These are phyloP conservation scores for Graphilbum sp. DNA, from an alignment of 2,329 filamentous ascomycete species.

Conservation along the genomic window DNA sequence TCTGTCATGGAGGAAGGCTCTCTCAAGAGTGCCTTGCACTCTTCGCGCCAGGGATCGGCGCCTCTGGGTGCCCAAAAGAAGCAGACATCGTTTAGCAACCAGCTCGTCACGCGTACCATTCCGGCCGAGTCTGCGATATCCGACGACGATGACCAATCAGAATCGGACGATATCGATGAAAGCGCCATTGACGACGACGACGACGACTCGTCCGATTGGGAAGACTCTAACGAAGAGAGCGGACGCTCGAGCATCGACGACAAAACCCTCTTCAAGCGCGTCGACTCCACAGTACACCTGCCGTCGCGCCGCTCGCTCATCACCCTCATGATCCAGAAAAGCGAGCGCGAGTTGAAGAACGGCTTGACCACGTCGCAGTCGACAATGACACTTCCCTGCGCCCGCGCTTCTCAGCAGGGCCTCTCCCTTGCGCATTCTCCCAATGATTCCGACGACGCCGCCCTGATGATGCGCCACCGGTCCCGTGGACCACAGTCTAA, in stretches of 20 bases:
- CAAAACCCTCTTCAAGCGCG: slow-evolving; percentile 68
- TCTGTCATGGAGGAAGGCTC: slow-evolving; percentile 58
- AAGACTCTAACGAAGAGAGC: slow-evolving; percentile 62
- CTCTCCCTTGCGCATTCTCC: slow-evolving; percentile 31
- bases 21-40: slow-evolving; percentile 36
- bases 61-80: slow-evolving; percentile 42
- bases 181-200: slow-evolving; percentile 73
- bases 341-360: slow-evolving; percentile 54
- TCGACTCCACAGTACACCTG: slow-evolving; percentile 74
- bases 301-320: slow-evolving; percentile 77
- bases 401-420: slow-evolving; percentile 31
- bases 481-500: slow-evolving; percentile 33
- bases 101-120: slow-evolving; percentile 53
- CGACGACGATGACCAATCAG: slow-evolving; percentile 37
- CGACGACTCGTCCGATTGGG: slow-evolving; percentile 46
- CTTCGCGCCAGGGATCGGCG: slow-evolving; percentile 24
- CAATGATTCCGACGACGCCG: slow-evolving; percentile 45
- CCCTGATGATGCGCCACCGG: slow-evolving; percentile 36
- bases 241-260: slow-evolving; percentile 72
- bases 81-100: slow-evolving; percentile 65
- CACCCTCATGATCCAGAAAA: slow-evolving; percentile 71
- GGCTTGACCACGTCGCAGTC: slow-evolving; percentile 51
- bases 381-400: slow-evolving; percentile 50
- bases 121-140: slow-evolving; percentile 27
- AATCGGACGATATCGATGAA: slow-evolving; percentile 59